Evolutionary conservation across 495 filamentous ascomycete species (phyloP).

Genomic region (Apiosordaria backusii): DNA sequence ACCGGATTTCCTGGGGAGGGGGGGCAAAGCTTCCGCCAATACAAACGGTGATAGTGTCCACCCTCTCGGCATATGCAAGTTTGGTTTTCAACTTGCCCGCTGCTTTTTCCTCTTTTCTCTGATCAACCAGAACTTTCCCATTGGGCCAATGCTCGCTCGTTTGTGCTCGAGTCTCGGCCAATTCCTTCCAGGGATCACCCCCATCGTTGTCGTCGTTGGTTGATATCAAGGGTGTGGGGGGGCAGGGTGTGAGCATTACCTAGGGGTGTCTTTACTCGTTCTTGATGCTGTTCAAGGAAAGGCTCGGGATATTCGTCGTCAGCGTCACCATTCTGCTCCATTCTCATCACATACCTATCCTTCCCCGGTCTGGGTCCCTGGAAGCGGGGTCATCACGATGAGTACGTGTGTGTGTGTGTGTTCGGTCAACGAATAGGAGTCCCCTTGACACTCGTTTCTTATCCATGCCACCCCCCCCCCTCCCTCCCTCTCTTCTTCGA

Average conservation of each 20-base stretch:
- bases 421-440: neutral
- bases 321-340: conserved; percentile 34
- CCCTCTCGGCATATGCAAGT: conserved; percentile 36
- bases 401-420: conserved; percentile 41
- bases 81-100: conserved; percentile 20
- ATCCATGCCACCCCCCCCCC: conserved; percentile 23
- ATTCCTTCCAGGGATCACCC: conserved; percentile 37
- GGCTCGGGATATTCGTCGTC: conserved; percentile 32
- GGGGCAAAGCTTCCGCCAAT: conserved; percentile 29
- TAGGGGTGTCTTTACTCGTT: too few relatives aligned
- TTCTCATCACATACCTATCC: conserved; percentile 26
- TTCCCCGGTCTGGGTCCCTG: conserved; percentile 29
- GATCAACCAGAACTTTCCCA: neutral
- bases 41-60: conserved; percentile 34
- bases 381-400: conserved; percentile 46
- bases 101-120: neutral
- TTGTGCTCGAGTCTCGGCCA: too few relatives aligned
- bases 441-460: conserved; percentile 33
- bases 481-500: conserved; percentile 27
- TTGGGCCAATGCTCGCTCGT: neutral
- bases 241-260: conserved; percentile 37
- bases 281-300: conserved; percentile 28
- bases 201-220: conserved; percentile 44
- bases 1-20: conserved; percentile 17
- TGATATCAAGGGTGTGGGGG: conserved; percentile 33